Conservation (phyloP, 805 yeast genomes). For the Schizosaccharomyces pombe region ASM294v3 CU329670.1:1659001-1659500, state of each 20-base stretch:
- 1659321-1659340: slow-evolving; percentile 17
- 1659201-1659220: slow-evolving; percentile 4
- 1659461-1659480: slow-evolving; percentile 9
- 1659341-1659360: slow-evolving; percentile 21
- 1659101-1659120: not conserved
- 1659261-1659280: slow-evolving; percentile 14
- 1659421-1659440: not conserved
- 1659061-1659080: slow-evolving; percentile 2
- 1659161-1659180: slow-evolving; percentile 1
- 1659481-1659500: slow-evolving; percentile 18
- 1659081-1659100: not conserved
- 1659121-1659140: not conserved
- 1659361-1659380: slow-evolving; percentile 26
- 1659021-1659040: not conserved
- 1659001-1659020: not conserved
- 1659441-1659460: slow-evolving; percentile 10
- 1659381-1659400: slow-evolving; percentile 12
- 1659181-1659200: not conserved
- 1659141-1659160: not conserved
- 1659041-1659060: not conserved
- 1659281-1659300: slow-evolving; percentile 13
- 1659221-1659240: slow-evolving; percentile 8
- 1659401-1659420: not conserved
- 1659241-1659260: slow-evolving; percentile 9
- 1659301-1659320: slow-evolving; percentile 14